Conservation (phyloP, 306 rosid species). For the Mimosa pudica region DNA sequence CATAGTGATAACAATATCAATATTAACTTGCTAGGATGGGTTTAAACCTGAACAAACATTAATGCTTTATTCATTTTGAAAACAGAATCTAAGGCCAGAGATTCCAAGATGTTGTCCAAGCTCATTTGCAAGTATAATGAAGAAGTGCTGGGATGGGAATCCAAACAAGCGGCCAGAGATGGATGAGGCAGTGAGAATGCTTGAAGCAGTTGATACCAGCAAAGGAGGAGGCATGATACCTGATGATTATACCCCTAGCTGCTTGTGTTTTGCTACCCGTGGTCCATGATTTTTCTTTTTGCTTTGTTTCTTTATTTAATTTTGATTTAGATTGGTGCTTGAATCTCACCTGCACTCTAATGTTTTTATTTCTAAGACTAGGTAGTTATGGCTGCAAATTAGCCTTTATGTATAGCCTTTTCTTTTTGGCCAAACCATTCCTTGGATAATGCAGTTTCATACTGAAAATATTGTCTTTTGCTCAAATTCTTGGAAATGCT, state of each 20-base stretch:
- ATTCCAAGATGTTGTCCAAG: slow-evolving; percentile 84
- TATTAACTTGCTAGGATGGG: too few relatives aligned
- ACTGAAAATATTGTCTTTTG: background rate
- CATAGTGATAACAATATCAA: background rate
- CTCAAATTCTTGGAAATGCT: background rate
- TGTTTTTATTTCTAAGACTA: background rate
- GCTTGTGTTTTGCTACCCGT: slow-evolving; percentile 70
- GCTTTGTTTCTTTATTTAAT: background rate
- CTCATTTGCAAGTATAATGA: slow-evolving; percentile 57
- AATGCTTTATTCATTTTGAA: too few relatives aligned
- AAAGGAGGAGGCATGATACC: slow-evolving; percentile 94
- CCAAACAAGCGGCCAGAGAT: slow-evolving; percentile 80
- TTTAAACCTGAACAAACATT: background rate
- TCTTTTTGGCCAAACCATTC: background rate
- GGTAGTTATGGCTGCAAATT: background rate
- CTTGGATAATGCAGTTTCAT: background rate
- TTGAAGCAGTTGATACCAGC: slow-evolving; percentile 80
- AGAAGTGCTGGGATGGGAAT: slow-evolving; percentile 79
- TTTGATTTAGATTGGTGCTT: background rate
- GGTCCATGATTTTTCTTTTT: slow-evolving; percentile 52
- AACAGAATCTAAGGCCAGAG: slow-evolving; percentile 79
- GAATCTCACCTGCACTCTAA: background rate
- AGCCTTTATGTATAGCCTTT: background rate
- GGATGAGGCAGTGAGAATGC: slow-evolving; percentile 74
- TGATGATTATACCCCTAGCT: slow-evolving; percentile 57